These are phyloP conservation scores for Annona cherimola DNA, from an alignment of 164 flowering plant genomes.

Conservation along the genomic window DNA sequence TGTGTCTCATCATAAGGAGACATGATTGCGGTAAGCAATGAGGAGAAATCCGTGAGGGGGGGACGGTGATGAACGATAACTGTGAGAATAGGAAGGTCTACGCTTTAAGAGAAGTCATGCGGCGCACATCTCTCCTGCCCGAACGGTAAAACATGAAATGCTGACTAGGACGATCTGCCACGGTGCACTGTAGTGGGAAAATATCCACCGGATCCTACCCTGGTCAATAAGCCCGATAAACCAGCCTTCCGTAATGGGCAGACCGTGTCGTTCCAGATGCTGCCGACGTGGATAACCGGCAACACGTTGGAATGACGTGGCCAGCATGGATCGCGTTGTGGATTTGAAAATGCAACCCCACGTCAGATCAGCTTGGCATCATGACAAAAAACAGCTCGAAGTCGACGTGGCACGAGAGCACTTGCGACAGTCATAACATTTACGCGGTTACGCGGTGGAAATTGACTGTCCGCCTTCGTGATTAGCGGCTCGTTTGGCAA, in stretches of 20 bases:
- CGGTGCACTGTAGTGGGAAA: neutral
- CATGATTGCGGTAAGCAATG: too few relatives aligned
- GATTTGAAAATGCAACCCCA: neutral
- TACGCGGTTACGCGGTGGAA: too few relatives aligned
- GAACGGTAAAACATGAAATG: neutral
- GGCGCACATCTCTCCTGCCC: neutral
- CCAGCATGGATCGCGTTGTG: neutral
- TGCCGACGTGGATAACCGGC: neutral
- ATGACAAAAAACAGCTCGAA: neutral
- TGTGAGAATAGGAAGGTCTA: too few relatives aligned
- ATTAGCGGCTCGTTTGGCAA: too few relatives aligned
- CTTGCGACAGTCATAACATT: too few relatives aligned
- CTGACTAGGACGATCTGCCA: neutral
- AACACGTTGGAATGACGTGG: conserved; percentile 4
- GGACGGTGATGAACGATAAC: too few relatives aligned
- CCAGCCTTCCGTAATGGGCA: neutral
- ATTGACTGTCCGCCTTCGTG: too few relatives aligned
- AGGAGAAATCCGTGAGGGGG: too few relatives aligned
- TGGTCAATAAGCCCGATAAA: conserved; percentile 1
- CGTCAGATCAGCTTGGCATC: neutral
- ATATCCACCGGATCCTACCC: neutral
- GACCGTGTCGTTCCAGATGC: neutral
- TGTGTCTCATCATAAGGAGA: too few relatives aligned
- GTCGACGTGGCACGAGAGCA: neutral
- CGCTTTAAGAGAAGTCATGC: neutral